Evolutionary conservation across 495 filamentous ascomycete species (phyloP).

Genomic region (Sordaria brevicollis): DNA sequence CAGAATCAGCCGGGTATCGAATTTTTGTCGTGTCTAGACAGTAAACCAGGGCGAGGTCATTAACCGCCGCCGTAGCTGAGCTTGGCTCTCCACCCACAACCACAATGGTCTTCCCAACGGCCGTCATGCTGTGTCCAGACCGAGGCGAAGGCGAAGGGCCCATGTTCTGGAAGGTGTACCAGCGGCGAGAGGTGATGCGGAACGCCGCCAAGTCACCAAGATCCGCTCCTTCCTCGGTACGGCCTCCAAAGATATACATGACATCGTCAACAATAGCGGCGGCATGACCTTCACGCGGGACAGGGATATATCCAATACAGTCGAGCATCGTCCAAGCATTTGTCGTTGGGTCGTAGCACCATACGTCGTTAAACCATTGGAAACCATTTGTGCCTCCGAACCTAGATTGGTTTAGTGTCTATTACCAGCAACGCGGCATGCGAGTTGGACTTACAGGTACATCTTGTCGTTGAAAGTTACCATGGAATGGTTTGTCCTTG

Average conservation of each 20-base stretch:
- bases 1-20: conserved; percentile 77
- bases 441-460: conserved; percentile 59
- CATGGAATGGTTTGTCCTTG: conserved; percentile 89
- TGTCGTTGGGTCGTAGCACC: conserved; percentile 77
- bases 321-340: conserved; percentile 82
- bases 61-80: conserved; percentile 64
- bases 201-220: conserved; percentile 93
- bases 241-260: conserved; percentile 99
- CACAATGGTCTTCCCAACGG: conserved; percentile 82
- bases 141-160: conserved; percentile 87
- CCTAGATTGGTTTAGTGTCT: conserved; percentile 28
- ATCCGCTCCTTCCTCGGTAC: conserved; percentile 83
- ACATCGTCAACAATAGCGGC: conserved; percentile 88
- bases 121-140: conserved; percentile 96
- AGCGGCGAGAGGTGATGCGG: conserved; percentile 78
- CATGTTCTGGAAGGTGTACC: conserved; percentile 99
- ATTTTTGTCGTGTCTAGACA: conserved; percentile 93
- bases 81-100: conserved; percentile 92
- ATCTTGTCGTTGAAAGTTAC: conserved; percentile 89
- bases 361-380: conserved; percentile 98
- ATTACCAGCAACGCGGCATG: neutral
- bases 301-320: conserved; percentile 95
- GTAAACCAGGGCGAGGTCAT: conserved; percentile 82
- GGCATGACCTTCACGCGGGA: conserved; percentile 87
- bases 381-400: conserved; percentile 95